Conservation (phyloP, 768 basidiomycete species). For the Ephemerocybe angulata region DNA sequence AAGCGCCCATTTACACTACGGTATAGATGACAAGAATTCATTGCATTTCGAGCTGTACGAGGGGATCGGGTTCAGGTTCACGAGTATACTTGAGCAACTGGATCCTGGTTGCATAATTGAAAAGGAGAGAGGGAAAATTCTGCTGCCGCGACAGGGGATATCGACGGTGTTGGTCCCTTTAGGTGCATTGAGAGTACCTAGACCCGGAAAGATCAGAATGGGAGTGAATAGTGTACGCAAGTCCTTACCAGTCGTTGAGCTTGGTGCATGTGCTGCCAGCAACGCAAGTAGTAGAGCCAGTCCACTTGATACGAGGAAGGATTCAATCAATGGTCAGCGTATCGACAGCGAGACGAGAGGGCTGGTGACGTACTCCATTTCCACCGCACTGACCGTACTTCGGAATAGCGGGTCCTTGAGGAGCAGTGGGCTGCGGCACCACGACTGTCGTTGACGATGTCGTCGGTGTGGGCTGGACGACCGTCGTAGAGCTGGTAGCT, state of each 20-base stretch:
- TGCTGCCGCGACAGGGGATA: too few species aligned
- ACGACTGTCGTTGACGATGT: not conserved
- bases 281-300: not conserved
- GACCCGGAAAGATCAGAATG: not conserved
- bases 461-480: not conserved
- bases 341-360: not conserved
- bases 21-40: too few species aligned
- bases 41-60: too few species aligned
- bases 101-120: too few species aligned
- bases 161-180: too few species aligned
- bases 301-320: not conserved
- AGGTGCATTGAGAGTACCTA: not conserved
- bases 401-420: not conserved
- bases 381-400: conserved; percentile 4
- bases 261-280: not conserved
- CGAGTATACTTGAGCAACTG: too few species aligned
- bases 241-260: not conserved
- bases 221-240: not conserved
- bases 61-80: too few species aligned
- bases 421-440: conserved; percentile 1
- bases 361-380: not conserved
- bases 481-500: not conserved
- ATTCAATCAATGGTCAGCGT: not conserved
- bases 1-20: too few species aligned
- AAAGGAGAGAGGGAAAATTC: too few species aligned